Evolutionary conservation across 495 filamentous ascomycete genomes (phyloP).

Genomic region (Paragyromitra xinjiangensis): DNA sequence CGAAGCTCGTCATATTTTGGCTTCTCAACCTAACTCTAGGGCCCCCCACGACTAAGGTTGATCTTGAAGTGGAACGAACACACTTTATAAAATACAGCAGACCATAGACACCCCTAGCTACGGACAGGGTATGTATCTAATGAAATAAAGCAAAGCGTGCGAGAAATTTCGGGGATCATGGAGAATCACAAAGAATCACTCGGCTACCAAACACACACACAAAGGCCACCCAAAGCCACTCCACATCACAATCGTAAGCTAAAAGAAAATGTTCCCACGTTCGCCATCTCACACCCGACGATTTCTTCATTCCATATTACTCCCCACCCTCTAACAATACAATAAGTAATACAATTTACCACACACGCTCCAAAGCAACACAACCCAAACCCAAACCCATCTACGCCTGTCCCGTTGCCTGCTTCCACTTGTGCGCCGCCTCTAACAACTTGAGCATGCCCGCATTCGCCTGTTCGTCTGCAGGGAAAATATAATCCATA

Average conservation of each 20-base stretch:
- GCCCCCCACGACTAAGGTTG: too few species aligned
- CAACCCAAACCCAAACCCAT: conserved; percentile 6
- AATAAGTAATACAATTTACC: conserved; percentile 7
- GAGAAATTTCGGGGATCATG: background rate
- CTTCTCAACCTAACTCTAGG: too few species aligned
- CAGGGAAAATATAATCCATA: conserved; percentile 96
- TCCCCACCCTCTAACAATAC: background rate
- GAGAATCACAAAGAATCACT: background rate
- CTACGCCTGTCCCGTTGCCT: conserved; percentile 59
- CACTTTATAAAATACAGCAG: too few species aligned
- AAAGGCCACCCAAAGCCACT: background rate
- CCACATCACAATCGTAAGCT: background rate
- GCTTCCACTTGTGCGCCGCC: conserved; percentile 90
- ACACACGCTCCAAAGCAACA: background rate
- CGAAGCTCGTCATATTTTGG: too few species aligned
- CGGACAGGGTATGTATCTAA: background rate
- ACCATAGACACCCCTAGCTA: background rate
- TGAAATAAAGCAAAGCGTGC: background rate
- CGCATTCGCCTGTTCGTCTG: conserved; percentile 87
- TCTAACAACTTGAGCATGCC: conserved; percentile 83
- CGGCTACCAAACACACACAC: background rate
- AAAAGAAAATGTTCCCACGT: background rate
- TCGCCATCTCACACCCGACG: background rate
- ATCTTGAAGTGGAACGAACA: too few species aligned
- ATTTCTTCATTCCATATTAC: background rate